Percentiles rank a stretch among this genome's conserved stretches.
phyloP scores from a whole-genome alignment of 495 filamentous ascomycete species.

The Xylaria cubensis region DNA sequence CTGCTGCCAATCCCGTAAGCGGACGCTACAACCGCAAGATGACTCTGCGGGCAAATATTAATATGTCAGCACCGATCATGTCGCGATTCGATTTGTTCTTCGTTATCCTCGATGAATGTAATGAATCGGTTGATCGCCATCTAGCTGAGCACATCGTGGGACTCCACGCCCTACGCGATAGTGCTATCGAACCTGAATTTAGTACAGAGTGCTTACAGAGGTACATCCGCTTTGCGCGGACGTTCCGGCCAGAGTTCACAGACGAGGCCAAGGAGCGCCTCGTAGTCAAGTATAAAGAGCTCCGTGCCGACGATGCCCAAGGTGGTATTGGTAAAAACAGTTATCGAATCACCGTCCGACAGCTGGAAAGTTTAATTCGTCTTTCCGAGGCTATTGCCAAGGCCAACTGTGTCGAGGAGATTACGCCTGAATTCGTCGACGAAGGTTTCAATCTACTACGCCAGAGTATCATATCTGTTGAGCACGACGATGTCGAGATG shows the following conservation, averaged over 20 bases:
- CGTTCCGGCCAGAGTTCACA: constrained; percentile 92
- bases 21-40: constrained; percentile 96
- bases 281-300: constrained; percentile 94
- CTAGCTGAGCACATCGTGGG: constrained; percentile 94
- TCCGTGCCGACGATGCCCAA: constrained; percentile 91
- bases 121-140: constrained; percentile 87
- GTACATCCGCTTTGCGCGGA: constrained; percentile 95
- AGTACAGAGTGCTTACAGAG: constrained; percentile 96
- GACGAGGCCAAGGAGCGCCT: constrained; percentile 83
- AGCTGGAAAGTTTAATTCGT: constrained; percentile 94
- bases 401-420: constrained; percentile 93
- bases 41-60: constrained; percentile 91
- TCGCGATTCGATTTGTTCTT: constrained; percentile 99
- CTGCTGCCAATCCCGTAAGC: constrained; percentile 94
- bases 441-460: constrained; percentile 89
- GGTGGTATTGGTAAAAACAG: constrained; percentile 90
- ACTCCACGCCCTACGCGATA: constrained; percentile 90
- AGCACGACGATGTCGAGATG: constrained; percentile 97
- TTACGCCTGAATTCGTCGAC: constrained; percentile 81
- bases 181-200: constrained; percentile 88
- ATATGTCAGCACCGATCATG: constrained; percentile 99
- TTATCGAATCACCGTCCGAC: constrained; percentile 95
- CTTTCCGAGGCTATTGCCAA: constrained; percentile 96
- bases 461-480: constrained; percentile 95
- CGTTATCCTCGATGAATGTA: constrained; percentile 96